Base-by-base conservation (phyloP, 2,329 filamentous ascomycete genomes). In the Lachnellula cervina region DNA sequence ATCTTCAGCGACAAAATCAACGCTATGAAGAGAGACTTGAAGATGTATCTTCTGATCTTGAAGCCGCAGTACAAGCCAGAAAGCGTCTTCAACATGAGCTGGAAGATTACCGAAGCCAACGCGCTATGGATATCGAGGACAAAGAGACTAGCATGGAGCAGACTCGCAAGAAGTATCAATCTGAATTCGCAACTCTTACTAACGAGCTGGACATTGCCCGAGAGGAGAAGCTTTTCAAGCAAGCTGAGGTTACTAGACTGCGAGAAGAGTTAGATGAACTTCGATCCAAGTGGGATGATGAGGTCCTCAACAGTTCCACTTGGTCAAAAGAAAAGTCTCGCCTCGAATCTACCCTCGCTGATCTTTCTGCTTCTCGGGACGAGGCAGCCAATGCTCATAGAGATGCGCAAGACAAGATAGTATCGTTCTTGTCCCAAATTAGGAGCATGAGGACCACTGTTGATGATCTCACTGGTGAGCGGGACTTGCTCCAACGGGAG, bases 281-380 rank as follows among this genome's bases (percentile, higher is more conserved):
- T 56, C 86, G 94, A 62, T 91, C 87, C 64, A 97, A 97, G 75
- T 97, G 94, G 93, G 94, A 99, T 67, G 90, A 97, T 66, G 93
- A 99, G 73, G 90, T 97, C 11, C 83, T 97, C 64, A 97, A 97
- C 74, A 96, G 90, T 72, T 96, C 91, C 16, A 96, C 93, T 0
- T 97, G 94, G 92, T 92, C 92, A 13, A 99, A 99, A 76, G 93
- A 99, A 75, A 97, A 97, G 77, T 82, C 90, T 16, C 87, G 93
- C 16, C 80, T 99, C 42, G 93, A 97, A 70, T 84, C 91, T 58
- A 95, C 91, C 5, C 79, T 99, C 53, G 86, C 93, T 50, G 91
- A 97, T 70, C 82, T 97, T 34, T 88, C 89, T 11, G 86, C 89
- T 49, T 96, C 91, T n/a, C 86, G 93, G 2, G 93, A 99, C 62